Conservation (phyloP, 2,329 filamentous ascomycete genomes). For the Beauveria medogensis region DNA sequence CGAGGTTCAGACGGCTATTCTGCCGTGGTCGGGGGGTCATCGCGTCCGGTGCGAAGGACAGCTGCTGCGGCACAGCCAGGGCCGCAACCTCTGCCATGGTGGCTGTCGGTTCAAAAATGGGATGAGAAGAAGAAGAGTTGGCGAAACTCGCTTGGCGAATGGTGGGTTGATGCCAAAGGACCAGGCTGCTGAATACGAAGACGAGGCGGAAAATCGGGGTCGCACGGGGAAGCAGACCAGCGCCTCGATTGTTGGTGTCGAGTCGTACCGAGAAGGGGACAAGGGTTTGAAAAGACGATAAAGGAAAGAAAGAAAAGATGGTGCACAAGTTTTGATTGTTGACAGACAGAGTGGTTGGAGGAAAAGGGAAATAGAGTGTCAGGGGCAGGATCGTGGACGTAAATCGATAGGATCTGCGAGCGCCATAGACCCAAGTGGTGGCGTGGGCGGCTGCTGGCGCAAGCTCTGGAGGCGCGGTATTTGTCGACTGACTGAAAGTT, state of each 20-base stretch:
- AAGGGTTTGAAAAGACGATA: not conserved
- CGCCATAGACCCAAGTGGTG: not conserved
- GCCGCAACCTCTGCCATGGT: conserved; percentile 9
- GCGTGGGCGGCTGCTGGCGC: not conserved
- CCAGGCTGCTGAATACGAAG: not conserved
- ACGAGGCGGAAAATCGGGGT: not conserved
- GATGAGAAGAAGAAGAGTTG: not conserved
- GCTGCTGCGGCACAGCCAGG: conserved; percentile 2
- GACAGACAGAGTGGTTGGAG: not conserved
- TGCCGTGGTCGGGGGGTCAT: conserved; percentile 17
- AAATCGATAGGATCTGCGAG: conserved; percentile 8
- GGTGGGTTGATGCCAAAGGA: not conserved
- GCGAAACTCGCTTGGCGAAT: not conserved
- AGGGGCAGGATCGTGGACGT: conserved; percentile 8
- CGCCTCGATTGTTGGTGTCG: not conserved
- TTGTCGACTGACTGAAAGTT: not conserved
- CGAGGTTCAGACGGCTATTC: conserved; percentile 32
- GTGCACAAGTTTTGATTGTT: not conserved
- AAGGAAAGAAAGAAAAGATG: not conserved
- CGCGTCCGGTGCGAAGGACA: conserved; percentile 11
- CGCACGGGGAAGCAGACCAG: not conserved
- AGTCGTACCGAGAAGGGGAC: not conserved
- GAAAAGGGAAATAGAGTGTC: conserved; percentile 3
- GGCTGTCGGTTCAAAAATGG: not conserved
- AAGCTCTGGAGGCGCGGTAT: not conserved